Evolutionary conservation across 305 asterid genomes (phyloP), one percentile per base, ranked within the genome.

Genomic region (Fraxinus floribunda): DNA sequence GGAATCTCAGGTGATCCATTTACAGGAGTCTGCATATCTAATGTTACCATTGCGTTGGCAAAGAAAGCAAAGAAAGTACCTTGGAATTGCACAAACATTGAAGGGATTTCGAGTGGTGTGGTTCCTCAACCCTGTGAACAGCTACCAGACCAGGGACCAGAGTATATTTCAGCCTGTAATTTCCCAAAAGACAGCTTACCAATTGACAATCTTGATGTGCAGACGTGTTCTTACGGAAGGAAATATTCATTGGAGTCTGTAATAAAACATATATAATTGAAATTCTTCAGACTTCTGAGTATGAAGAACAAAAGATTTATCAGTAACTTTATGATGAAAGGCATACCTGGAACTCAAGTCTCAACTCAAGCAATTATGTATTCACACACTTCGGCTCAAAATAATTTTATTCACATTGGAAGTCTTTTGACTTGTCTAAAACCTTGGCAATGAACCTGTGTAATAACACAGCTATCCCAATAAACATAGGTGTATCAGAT

Each of bases 61-160:
- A 84, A 86, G 86, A 83, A 81, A 7, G 87, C 97, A 2, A 92
- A 94, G 90, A 93, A 91, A 72, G 8, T 91, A 0, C 86, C 87
- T 13, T 94, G 98, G 99, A 97, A 93, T 76, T 94, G 99, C 85
- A 94, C 97, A 1, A 88, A 94, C 16, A 79, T 97, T 78, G 86
- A 88, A 41, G 98, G 98, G 86, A 83, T 94, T 49, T 91, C 98
- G 5, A 94, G 92, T 52, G 90, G 83, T 26, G 98, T 94, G 76
- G 88, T 86, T 79, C 99, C 99, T 70, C 89, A 60, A 86, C 95
- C 97, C 5, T 94, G 99, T 75, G 89, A 76, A 11, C 81, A 82
- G 66, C 91, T 96, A 79, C 84, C 87, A 15, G 92, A 89, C 26
- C 86, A 82, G 78, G 90, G 88, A 32, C 26, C 85, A 5, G 91